A percentile compares a stretch with the other conserved stretches of the same genome.
Evolutionary conservation across 2,329 filamentous ascomycete genomes (phyloP).

Genomic region (Herpotrichia juniperi): DNA sequence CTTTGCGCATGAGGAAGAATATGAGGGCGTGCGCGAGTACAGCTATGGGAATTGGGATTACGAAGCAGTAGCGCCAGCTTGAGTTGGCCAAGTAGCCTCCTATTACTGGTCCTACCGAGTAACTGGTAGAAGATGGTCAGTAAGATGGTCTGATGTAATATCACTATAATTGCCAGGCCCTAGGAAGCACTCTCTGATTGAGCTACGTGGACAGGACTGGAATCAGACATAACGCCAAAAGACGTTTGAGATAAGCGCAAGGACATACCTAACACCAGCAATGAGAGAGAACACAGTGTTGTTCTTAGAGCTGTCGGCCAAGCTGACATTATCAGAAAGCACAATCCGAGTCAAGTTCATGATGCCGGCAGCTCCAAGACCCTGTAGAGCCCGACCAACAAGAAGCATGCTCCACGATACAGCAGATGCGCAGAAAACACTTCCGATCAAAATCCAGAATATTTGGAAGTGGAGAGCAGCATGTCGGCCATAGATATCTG

Average conservation of each 20-base stretch:
- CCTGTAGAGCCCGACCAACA: conserved; percentile 68
- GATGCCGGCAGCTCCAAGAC: conserved; percentile 66
- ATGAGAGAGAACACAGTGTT: conserved; percentile 68
- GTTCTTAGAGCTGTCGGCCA: conserved; percentile 77
- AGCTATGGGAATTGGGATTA: conserved; percentile 50
- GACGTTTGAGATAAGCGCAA: not conserved
- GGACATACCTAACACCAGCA: conserved; percentile 56
- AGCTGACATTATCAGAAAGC: conserved; percentile 68
- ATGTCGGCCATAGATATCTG: conserved; percentile 70
- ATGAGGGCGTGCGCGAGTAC: conserved; percentile 59
- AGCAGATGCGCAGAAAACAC: conserved; percentile 65
- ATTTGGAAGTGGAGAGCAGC: conserved; percentile 63
- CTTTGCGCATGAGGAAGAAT: conserved; percentile 63
- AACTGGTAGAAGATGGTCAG: conserved; percentile 42
- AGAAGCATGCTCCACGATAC: conserved; percentile 66
- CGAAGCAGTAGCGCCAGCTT: conserved; percentile 72
- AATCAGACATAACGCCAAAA: not conserved
- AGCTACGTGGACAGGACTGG: not conserved
- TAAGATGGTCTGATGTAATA: not conserved
- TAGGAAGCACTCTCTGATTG: not conserved
- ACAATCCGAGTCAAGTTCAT: conserved; percentile 66
- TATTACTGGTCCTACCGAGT: conserved; percentile 66
- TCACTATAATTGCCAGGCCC: not conserved
- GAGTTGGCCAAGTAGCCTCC: conserved; percentile 63
- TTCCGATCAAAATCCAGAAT: conserved; percentile 60